These are phyloP conservation scores for Metarhizium album DNA, from an alignment of 2,329 filamentous ascomycete species.

Conservation along the genomic window DNA sequence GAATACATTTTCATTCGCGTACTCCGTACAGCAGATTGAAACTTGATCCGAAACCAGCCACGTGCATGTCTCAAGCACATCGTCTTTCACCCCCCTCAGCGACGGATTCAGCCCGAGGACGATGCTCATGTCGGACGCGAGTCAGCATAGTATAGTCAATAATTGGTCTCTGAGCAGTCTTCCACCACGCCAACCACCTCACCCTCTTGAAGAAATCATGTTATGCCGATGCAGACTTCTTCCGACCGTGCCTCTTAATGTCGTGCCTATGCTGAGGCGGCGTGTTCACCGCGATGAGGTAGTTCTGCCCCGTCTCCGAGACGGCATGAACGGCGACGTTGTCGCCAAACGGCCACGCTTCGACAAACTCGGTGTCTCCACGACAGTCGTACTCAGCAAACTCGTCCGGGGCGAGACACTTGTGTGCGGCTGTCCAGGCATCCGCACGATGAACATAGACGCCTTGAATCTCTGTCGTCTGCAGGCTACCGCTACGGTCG, in stretches of 20 bases:
- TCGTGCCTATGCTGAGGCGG: slow-evolving; percentile 8
- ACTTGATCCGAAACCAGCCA: too few species aligned
- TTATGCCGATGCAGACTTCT: background rate
- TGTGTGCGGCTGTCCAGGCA: slow-evolving; percentile 23
- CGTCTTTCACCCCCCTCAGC: too few species aligned
- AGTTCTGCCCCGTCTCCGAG: slow-evolving; percentile 29
- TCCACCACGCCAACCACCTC: too few species aligned
- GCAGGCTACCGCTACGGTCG: slow-evolving; percentile 22
- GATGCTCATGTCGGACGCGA: too few species aligned
- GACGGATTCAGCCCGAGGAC: too few species aligned
- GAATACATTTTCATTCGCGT: too few species aligned
- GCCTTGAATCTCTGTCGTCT: slow-evolving; percentile 28
- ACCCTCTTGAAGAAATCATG: background rate
- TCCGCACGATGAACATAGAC: slow-evolving; percentile 21
- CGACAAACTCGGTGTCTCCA: slow-evolving; percentile 13
- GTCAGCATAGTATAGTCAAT: too few species aligned
- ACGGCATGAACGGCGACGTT: slow-evolving; percentile 33
- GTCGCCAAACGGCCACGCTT: slow-evolving; percentile 33
- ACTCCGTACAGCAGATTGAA: too few species aligned
- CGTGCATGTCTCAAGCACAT: too few species aligned
- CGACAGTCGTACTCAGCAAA: slow-evolving; percentile 26
- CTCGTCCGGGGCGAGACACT: slow-evolving; percentile 18
- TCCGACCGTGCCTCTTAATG: background rate
- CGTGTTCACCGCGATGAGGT: slow-evolving; percentile 25
- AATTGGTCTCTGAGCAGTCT: too few species aligned